Percentiles rank a stretch among this genome's conserved stretches.
phyloP scores from a whole-genome alignment of 2,329 filamentous ascomycete genomes.

The Microcyclosporella mali region DNA sequence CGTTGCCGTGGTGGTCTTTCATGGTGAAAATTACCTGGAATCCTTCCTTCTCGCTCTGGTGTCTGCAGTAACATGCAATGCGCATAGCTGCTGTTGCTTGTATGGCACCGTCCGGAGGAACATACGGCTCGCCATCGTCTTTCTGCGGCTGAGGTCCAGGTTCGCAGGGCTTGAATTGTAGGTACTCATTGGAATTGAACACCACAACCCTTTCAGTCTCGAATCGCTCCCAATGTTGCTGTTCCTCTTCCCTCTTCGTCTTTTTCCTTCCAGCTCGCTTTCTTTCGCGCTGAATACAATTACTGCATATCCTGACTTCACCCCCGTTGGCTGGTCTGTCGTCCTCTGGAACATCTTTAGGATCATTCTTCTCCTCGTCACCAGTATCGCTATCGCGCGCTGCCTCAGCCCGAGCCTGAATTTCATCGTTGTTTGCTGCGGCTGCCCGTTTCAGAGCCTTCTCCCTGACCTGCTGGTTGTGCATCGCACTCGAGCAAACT shows the following conservation, averaged over 20 bases:
- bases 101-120: constrained; percentile 54
- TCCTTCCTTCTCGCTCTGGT: constrained; percentile 87
- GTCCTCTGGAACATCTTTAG: constrained; percentile 52
- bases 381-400: constrained; percentile 20
- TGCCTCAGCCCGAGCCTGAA: constrained; percentile 38
- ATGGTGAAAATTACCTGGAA: constrained; percentile 94
- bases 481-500: constrained; percentile 90
- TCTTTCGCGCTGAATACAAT: constrained; percentile 86
- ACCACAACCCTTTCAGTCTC: constrained; percentile 78
- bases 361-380: constrained; percentile 40
- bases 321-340: constrained; percentile 77
- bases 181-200: constrained; percentile 83
- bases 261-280: constrained; percentile 91
- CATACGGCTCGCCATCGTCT: constrained; percentile 26
- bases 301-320: constrained; percentile 84
- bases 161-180: constrained; percentile 66
- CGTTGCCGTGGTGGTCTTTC: constrained; percentile 68
- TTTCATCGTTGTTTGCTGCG: constrained; percentile 37
- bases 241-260: constrained; percentile 85
- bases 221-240: constrained; percentile 76
- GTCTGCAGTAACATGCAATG: constrained; percentile 93
- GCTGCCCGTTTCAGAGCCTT: constrained; percentile 61
- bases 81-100: constrained; percentile 86
- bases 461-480: constrained; percentile 58
- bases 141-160: constrained; percentile 29